Conservation (phyloP, 805 yeast genomes). For the Candida germanica region DNA sequence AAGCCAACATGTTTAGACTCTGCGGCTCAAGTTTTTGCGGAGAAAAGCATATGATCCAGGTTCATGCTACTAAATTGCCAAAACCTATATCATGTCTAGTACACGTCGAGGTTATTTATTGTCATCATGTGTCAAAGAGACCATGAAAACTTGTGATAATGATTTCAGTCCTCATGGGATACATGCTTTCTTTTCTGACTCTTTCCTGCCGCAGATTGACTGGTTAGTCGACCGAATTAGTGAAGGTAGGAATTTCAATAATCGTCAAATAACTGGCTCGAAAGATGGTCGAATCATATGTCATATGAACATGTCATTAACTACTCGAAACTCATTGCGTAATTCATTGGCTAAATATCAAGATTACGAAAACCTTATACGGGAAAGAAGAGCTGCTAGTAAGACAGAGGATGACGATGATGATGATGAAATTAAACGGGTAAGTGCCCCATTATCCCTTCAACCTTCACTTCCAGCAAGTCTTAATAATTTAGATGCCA, state of each 20-base stretch:
- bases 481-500: constrained; percentile 11
- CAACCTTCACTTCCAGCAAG: constrained; percentile 30
- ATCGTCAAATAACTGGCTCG: constrained; percentile 25
- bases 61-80: too few species aligned
- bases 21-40: too few species aligned
- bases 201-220: constrained; percentile 5
- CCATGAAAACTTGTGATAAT: background rate
- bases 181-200: constrained; percentile 27
- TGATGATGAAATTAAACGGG: constrained; percentile 23
- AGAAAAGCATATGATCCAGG: too few species aligned
- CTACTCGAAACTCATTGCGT: constrained; percentile 27
- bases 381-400: constrained; percentile 21
- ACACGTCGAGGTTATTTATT: too few species aligned
- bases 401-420: constrained; percentile 18
- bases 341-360: constrained; percentile 20
- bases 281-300: constrained; percentile 25
- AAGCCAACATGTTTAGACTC: too few species aligned
- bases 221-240: constrained; percentile 25
- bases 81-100: too few species aligned
- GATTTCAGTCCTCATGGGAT: constrained; percentile 23
- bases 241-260: constrained; percentile 36
- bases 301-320: constrained; percentile 32
- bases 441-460: constrained; percentile 31
- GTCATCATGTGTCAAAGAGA: too few species aligned
- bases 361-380: constrained; percentile 15